A percentile compares a stretch with the other conserved stretches of the same genome.
Evolutionary conservation across 2,329 filamentous ascomycete species (phyloP).

Genomic region (Cordyceps militaris): DNA sequence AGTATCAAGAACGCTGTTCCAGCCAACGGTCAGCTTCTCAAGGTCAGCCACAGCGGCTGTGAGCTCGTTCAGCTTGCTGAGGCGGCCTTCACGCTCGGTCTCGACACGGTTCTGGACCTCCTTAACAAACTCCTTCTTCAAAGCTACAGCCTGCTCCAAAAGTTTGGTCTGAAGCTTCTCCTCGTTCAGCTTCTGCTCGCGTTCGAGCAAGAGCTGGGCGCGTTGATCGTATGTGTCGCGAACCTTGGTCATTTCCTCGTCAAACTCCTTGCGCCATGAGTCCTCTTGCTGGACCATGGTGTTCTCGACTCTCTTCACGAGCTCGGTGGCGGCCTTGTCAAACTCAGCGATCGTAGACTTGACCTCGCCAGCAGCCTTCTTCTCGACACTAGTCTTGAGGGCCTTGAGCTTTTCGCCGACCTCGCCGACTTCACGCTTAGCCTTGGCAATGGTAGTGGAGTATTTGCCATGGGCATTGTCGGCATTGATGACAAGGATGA

Average conservation of each 20-base stretch:
- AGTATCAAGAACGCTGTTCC: slow-evolving; percentile 83
- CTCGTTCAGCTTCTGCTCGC: slow-evolving; percentile 72
- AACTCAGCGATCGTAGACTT: slow-evolving; percentile 68
- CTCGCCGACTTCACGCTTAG: slow-evolving; percentile 73
- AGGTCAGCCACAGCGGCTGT: slow-evolving; percentile 72
- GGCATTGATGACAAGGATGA: slow-evolving; percentile 88
- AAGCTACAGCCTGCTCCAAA: slow-evolving; percentile 78
- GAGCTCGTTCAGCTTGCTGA: slow-evolving; percentile 79
- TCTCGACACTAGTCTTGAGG: slow-evolving; percentile 62
- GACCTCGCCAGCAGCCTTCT: slow-evolving; percentile 69
- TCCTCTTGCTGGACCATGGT: slow-evolving; percentile 75
- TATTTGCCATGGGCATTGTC: slow-evolving; percentile 75
- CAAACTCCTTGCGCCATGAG: slow-evolving; percentile 82
- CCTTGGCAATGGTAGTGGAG: slow-evolving; percentile 69
- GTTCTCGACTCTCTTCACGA: slow-evolving; percentile 80
- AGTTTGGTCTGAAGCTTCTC: slow-evolving; percentile 79
- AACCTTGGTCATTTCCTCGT: slow-evolving; percentile 73
- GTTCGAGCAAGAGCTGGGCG: slow-evolving; percentile 69
- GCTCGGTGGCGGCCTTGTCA: slow-evolving; percentile 75
- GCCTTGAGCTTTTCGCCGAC: slow-evolving; percentile 71
- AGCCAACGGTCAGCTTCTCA: slow-evolving; percentile 78
- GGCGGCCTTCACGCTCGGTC: slow-evolving; percentile 75
- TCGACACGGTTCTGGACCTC: slow-evolving; percentile 80
- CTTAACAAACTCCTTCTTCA: slow-evolving; percentile 77
- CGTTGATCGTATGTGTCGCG: slow-evolving; percentile 72